A percentile compares a stretch with the other conserved stretches of the same genome.
phyloP scores from a whole-genome alignment of 2,329 filamentous ascomycete species.

The Thelonectria rubi region DNA sequence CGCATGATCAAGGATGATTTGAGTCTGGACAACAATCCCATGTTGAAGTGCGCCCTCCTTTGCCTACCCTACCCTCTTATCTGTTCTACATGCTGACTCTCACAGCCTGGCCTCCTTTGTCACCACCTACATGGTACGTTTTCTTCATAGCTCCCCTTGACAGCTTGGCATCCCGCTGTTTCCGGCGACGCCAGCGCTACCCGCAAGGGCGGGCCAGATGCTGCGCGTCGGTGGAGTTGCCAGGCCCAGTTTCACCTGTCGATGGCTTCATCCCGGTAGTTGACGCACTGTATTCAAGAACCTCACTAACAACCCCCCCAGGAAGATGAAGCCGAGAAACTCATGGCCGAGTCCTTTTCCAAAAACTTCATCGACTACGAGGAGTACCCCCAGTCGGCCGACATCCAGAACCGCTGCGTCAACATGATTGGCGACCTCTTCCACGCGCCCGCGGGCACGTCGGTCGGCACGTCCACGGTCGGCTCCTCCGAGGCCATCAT shows the following conservation, averaged over 20 bases:
- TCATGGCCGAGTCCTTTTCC: slow-evolving; percentile 90
- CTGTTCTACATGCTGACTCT: slow-evolving; percentile 17
- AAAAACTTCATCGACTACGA: slow-evolving; percentile 97
- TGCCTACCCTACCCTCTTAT: not conserved
- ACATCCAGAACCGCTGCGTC: slow-evolving; percentile 92
- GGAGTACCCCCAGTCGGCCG: slow-evolving; percentile 81
- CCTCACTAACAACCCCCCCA: slow-evolving; percentile 47
- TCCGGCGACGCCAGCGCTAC: slow-evolving; percentile 16
- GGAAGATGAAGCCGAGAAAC: slow-evolving; percentile 95
- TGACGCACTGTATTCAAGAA: too few relatives aligned
- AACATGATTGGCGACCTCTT: slow-evolving; percentile 91
- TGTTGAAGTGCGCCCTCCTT: slow-evolving; percentile 71
- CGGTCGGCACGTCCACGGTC: slow-evolving; percentile 87
- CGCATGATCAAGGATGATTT: slow-evolving; percentile 96
- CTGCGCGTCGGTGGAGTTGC: too few relatives aligned
- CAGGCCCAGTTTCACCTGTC: too few relatives aligned
- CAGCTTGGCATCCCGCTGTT: slow-evolving; percentile 16
- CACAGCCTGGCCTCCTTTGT: slow-evolving; percentile 87
- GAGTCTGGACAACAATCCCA: slow-evolving; percentile 89
- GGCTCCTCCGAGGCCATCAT: slow-evolving; percentile 91
- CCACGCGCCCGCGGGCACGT: slow-evolving; percentile 76
- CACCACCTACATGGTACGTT: slow-evolving; percentile 89
- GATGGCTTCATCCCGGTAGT: not conserved
- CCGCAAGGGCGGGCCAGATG: slow-evolving; percentile 22
- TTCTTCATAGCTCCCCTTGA: slow-evolving; percentile 8